Evolutionary conservation across 2,329 filamentous ascomycete genomes (phyloP).

Genomic region (Talaromyces piceae): DNA sequence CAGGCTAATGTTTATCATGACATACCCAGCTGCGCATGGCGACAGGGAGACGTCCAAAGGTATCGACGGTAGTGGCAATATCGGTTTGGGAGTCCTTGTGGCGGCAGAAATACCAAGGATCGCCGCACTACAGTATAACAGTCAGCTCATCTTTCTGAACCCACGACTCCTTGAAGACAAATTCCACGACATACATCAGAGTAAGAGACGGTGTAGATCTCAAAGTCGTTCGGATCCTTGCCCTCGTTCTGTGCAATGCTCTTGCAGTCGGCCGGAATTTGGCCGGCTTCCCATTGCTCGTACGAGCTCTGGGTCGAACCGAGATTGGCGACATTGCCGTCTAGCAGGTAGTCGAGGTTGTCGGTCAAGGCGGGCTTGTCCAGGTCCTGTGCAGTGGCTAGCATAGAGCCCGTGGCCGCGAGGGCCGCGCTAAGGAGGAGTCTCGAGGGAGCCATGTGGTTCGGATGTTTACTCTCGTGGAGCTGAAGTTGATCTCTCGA

Average conservation of each 20-base stretch:
- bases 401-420: neutral
- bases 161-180: no score
- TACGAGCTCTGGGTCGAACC: slow-evolving; percentile 1
- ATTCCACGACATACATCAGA: neutral
- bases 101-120: slow-evolving; percentile 9
- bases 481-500: no score
- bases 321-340: slow-evolving; percentile 3
- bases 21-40: slow-evolving; percentile 10
- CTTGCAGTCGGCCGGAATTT: slow-evolving; percentile 7
- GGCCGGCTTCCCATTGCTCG: slow-evolving; percentile 4
- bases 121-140: slow-evolving; percentile 1
- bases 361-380: slow-evolving; percentile 5
- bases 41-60: slow-evolving; percentile 7
- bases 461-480: no score
- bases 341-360: slow-evolving; percentile 5
- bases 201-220: slow-evolving; percentile 7
- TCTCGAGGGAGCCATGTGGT: slow-evolving; percentile 2
- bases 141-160: no score
- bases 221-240: slow-evolving; percentile 8
- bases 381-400: slow-evolving; percentile 2
- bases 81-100: slow-evolving; percentile 2
- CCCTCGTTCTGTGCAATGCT: slow-evolving; percentile 5
- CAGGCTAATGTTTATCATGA: neutral
- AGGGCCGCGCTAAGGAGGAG: neutral
- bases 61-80: slow-evolving; percentile 5